phyloP scores from a whole-genome alignment of 495 filamentous ascomycete species.

The Pyrenula massariospora region DNA sequence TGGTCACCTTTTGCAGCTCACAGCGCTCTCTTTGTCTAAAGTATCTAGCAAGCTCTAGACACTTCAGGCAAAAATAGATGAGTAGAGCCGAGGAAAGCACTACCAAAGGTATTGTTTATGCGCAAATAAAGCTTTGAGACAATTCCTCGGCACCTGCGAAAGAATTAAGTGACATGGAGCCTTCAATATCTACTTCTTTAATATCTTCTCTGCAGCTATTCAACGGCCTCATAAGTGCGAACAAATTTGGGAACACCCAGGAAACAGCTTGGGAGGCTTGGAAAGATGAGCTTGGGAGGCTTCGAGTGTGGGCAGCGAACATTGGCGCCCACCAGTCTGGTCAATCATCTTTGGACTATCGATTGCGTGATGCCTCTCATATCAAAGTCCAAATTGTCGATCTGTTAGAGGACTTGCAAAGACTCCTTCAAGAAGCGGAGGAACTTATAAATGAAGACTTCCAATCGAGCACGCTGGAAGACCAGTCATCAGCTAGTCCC shows the following conservation, averaged over 20 bases:
- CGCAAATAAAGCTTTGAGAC: too few relatives aligned
- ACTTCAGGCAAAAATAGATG: too few relatives aligned
- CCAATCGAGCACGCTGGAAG: background rate
- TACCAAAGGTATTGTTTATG: too few relatives aligned
- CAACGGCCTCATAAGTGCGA: background rate
- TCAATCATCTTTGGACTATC: constrained; percentile 30
- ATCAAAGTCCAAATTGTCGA: constrained; percentile 21
- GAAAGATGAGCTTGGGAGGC: constrained; percentile 21
- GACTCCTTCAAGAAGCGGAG: constrained; percentile 1
- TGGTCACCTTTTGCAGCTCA: too few relatives aligned
- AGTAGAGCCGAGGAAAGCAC: too few relatives aligned
- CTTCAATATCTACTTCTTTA: background rate
- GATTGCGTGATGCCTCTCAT: constrained; percentile 32
- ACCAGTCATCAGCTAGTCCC: too few relatives aligned
- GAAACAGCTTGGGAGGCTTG: constrained; percentile 7
- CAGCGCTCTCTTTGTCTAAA: too few relatives aligned
- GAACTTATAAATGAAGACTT: constrained; percentile 4
- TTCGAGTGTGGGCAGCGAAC: constrained; percentile 33
- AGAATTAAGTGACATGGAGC: background rate
- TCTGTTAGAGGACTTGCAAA: constrained; percentile 16
- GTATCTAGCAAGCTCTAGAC: too few relatives aligned
- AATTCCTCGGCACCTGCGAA: too few relatives aligned
- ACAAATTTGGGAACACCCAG: background rate
- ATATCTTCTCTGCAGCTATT: background rate
- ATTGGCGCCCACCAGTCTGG: constrained; percentile 29